Percentiles rank a stretch among this genome's conserved stretches.
These are phyloP conservation scores for Cucurbita pepo DNA, from an alignment of 306 rosid species.

Conservation along the genomic window DNA sequence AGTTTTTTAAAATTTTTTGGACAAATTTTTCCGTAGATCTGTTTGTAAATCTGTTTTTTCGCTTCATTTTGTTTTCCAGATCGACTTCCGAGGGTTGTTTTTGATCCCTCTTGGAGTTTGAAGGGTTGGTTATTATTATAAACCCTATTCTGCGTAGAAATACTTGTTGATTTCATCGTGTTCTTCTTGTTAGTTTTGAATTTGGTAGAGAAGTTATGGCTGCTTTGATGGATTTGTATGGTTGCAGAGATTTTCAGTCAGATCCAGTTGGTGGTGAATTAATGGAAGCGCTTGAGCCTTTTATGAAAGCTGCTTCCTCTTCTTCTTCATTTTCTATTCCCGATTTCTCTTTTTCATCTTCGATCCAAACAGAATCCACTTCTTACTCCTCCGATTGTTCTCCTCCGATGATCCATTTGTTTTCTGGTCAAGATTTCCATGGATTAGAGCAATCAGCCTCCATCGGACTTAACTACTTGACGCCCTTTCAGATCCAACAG, in stretches of 20 bases:
- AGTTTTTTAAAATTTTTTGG: slow-evolving; percentile 8
- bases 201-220: slow-evolving; percentile 29
- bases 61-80: neutral
- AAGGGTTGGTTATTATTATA: slow-evolving; percentile 61
- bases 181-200: neutral
- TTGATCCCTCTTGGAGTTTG: slow-evolving; percentile 42
- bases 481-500: slow-evolving; percentile 51
- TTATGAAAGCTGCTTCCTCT: slow-evolving; percentile 70
- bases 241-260: slow-evolving; percentile 28
- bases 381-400: slow-evolving; percentile 16
- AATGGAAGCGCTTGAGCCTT: slow-evolving; percentile 97
- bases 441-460: slow-evolving; percentile 36
- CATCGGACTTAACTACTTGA: slow-evolving; percentile 47
- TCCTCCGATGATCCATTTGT: slow-evolving; percentile 21
- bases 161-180: neutral
- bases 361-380: slow-evolving; percentile 5
- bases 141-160: slow-evolving; percentile 30
- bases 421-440: slow-evolving; percentile 14
- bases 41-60: neutral
- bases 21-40: neutral
- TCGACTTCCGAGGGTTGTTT: slow-evolving; percentile 56
- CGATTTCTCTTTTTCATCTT: slow-evolving; percentile 12
- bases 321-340: slow-evolving; percentile 6
- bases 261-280: slow-evolving; percentile 65
- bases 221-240: slow-evolving; percentile 61